Evolutionary conservation across 768 basidiomycete genomes (phyloP).

Genomic region (Pleurotus sapidus): DNA sequence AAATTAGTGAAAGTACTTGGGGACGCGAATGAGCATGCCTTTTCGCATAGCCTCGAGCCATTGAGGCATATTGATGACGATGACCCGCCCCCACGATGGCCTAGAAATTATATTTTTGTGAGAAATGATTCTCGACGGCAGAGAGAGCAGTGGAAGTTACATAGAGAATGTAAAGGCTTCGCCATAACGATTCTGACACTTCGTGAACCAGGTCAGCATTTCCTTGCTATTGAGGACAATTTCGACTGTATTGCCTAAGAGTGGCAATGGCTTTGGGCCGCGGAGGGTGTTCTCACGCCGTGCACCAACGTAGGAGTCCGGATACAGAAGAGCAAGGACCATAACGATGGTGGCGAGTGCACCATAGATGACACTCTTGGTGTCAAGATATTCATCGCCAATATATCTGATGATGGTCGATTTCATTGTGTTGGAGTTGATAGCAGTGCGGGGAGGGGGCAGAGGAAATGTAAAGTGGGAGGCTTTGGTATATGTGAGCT

Average conservation of each 20-base stretch:
- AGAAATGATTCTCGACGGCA: not conserved
- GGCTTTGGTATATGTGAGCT: too few relatives aligned
- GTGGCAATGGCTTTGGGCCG: not conserved
- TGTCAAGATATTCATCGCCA: too few relatives aligned
- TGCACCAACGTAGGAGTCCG: not conserved
- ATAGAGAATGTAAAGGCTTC: not conserved
- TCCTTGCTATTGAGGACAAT: not conserved
- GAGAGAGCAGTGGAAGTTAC: not conserved
- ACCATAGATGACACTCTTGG: too few relatives aligned
- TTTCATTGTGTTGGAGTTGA: too few relatives aligned
- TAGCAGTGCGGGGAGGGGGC: too few relatives aligned
- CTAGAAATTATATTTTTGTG: not conserved
- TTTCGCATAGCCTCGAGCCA: not conserved
- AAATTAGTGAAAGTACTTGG: not conserved
- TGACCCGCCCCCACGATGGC: not conserved
- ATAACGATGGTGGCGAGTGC: not conserved
- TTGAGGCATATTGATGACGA: not conserved
- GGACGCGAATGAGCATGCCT: not conserved
- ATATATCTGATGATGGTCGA: too few relatives aligned
- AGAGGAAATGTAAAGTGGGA: too few relatives aligned
- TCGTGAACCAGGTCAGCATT: not conserved
- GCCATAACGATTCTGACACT: not conserved
- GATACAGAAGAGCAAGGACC: not conserved
- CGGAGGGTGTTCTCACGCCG: not conserved
- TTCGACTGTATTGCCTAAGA: not conserved